Evolutionary conservation across 768 basidiomycete species (phyloP), one percentile per base, ranked within the genome.

Genomic region (Pleurotus giganteus): DNA sequence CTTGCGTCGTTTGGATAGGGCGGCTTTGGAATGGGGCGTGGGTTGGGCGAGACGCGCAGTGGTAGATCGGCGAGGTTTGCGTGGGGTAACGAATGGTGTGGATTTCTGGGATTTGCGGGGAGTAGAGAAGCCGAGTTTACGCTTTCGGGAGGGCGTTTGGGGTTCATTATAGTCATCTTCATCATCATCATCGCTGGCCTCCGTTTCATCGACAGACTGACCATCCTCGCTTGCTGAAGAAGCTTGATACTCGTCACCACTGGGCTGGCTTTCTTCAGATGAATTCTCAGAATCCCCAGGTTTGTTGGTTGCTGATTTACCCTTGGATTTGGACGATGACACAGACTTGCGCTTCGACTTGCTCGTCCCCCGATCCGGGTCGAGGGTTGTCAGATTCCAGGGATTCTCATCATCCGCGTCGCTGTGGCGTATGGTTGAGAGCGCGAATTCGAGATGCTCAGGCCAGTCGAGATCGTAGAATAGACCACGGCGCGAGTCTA

Each of bases 1-100:
- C 34, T 57, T 65, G 23, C 85, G 80, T 34, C 76, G 74, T 26
- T 73, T 73, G 8, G 31, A 19, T 3, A 89, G 71, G 7, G 82
- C 82, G 12, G 82, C 85, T 65, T 89, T 89, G 29, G 89, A 89
- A 63, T 87, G 87, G 4, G 89, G 88, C 0, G 89, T 91, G 7
- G 87, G 85, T 24, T 83, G 81, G 3, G 77, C 86, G 19, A 81
- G 58, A 15, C 26, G 24, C 4, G 76, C 77, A 37, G 31, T 13
- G 13, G 31, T 32, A 6, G 31, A 32, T 32, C 23, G 13, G 28
- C 46, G 46, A 11, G 26, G 26, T 29, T 47, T 47, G 23, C 46
- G 46, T 21, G 46, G 46, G 6, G 46, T 47, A 2, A 27, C 21
- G 15, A 47, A 47, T 19, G 23, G 17, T 4, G 26, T 24, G 2